These are phyloP conservation scores for Pulveroboletus sp. DNA, from an alignment of 768 basidiomycete genomes.

Conservation along the genomic window DNA sequence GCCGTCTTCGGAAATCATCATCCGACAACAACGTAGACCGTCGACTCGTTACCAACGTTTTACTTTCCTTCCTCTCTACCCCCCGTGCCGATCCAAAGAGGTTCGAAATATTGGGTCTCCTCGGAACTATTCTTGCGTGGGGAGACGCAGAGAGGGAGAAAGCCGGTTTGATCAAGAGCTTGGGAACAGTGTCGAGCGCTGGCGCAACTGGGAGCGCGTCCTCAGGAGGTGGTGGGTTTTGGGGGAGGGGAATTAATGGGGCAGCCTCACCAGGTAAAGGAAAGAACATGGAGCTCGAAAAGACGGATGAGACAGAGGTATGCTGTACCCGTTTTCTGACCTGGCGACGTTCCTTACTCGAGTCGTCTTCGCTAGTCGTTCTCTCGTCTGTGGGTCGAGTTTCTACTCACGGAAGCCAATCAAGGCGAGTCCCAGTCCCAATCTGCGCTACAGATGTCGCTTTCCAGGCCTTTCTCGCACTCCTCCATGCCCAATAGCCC, in stretches of 20 bases:
- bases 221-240: conserved; percentile 20
- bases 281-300: conserved; percentile 57
- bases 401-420: conserved; percentile 86
- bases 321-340: conserved; percentile 9
- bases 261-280: conserved; percentile 27
- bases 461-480: conserved; percentile 26
- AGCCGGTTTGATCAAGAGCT: conserved; percentile 50
- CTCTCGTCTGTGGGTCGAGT: conserved; percentile 97
- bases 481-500: conserved; percentile 39
- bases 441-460: conserved; percentile 10
- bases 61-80: conserved; percentile 85
- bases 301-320: conserved; percentile 83
- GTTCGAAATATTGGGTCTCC: conserved; percentile 91
- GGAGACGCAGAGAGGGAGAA: conserved; percentile 85
- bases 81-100: conserved; percentile 91
- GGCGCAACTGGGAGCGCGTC: conserved; percentile 17
- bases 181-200: conserved; percentile 50
- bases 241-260: conserved; percentile 22
- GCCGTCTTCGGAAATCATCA: conserved; percentile 81
- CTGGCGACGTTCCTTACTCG: not conserved
- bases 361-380: conserved; percentile 62
- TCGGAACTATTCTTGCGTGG: conserved; percentile 91
- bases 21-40: conserved; percentile 87
- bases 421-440: conserved; percentile 32
- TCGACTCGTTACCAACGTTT: conserved; percentile 89